A percentile compares a stretch with the other conserved stretches of the same genome.
Evolutionary conservation across 495 filamentous ascomycete genomes (phyloP).

Genomic region (Trypethelium eluteriae): DNA sequence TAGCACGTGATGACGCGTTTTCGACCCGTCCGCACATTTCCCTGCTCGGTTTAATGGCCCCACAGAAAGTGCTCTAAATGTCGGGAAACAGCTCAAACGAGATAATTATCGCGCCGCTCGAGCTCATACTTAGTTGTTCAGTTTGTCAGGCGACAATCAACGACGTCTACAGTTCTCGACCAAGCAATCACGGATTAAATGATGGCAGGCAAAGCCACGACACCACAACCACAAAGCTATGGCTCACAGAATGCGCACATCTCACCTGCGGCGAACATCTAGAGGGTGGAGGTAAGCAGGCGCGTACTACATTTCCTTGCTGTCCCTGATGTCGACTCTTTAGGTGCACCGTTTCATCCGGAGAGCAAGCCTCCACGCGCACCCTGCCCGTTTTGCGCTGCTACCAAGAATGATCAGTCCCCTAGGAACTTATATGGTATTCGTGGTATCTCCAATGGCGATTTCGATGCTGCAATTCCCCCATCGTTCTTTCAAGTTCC

Average conservation of each 20-base stretch:
- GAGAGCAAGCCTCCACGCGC: slow-evolving; percentile 33
- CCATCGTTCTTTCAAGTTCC: slow-evolving; percentile 34
- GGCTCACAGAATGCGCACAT: slow-evolving; percentile 41
- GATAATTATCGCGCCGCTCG: slow-evolving; percentile 20
- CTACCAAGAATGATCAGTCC: slow-evolving; percentile 28
- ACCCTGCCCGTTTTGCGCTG: slow-evolving; percentile 38
- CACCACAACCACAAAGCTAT: slow-evolving; percentile 36
- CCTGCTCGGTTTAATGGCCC: not conserved
- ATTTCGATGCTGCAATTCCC: slow-evolving; percentile 38
- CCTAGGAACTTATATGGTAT: slow-evolving; percentile 38
- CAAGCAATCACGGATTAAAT: slow-evolving; percentile 30
- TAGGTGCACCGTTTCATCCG: slow-evolving; percentile 40
- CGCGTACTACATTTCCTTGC: not conserved
- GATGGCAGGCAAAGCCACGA: slow-evolving; percentile 28
- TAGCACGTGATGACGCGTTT: not conserved
- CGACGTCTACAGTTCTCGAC: slow-evolving; percentile 33
- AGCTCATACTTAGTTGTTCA: slow-evolving; percentile 40
- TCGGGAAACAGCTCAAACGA: not conserved
- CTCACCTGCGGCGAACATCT: slow-evolving; percentile 41
- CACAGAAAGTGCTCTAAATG: not conserved
- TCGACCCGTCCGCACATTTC: not conserved
- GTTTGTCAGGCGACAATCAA: slow-evolving; percentile 37
- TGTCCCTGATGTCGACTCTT: slow-evolving; percentile 6
- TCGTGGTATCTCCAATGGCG: slow-evolving; percentile 31
- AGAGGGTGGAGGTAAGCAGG: slow-evolving; percentile 36